Percentiles rank a stretch among this genome's conserved stretches.
Conservation (phyloP, 805 yeast species). For the Saturnispora besseyi region DNA sequence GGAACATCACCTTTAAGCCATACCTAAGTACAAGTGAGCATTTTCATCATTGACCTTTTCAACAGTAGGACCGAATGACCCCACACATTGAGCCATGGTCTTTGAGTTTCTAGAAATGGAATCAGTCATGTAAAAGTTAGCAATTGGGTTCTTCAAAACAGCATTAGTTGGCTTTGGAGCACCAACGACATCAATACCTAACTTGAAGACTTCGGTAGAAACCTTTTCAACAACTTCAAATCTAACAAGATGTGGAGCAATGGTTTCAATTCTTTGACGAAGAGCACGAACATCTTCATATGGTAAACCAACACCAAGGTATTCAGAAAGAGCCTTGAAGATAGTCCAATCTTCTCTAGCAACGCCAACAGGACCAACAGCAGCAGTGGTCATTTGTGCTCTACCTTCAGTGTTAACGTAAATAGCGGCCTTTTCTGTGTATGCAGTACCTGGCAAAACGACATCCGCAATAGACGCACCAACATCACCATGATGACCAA, state of each 20-base stretch:
- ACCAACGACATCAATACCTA: conserved; percentile 42
- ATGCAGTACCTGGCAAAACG: conserved; percentile 78
- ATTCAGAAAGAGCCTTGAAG: conserved; percentile 73
- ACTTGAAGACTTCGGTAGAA: conserved; percentile 43
- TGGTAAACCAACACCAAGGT: conserved; percentile 59
- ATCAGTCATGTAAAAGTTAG: conserved; percentile 82
- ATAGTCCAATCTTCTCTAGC: conserved; percentile 93
- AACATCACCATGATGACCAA: conserved; percentile 86
- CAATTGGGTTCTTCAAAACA: conserved; percentile 57
- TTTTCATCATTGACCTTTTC: conserved; percentile 47
- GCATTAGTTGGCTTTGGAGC: conserved; percentile 33
- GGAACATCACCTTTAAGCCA: conserved; percentile 17
- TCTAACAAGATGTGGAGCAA: conserved; percentile 73
- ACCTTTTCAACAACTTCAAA: conserved; percentile 70
- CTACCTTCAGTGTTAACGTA: conserved; percentile 88
- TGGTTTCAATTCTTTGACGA: conserved; percentile 60
- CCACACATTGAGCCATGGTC: conserved; percentile 83
- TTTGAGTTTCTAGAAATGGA: conserved; percentile 80
- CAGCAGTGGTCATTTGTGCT: conserved; percentile 77
- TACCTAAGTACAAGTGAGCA: conserved; percentile 27
- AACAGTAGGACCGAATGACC: conserved; percentile 57
- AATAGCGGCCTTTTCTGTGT: conserved; percentile 79
- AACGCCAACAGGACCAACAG: conserved; percentile 78
- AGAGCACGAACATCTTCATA: conserved; percentile 65
- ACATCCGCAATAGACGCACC: conserved; percentile 89